These are phyloP conservation scores for Eucalyptus decipiens DNA, from an alignment of 345 rosid genomes.

Conservation along the genomic window DNA sequence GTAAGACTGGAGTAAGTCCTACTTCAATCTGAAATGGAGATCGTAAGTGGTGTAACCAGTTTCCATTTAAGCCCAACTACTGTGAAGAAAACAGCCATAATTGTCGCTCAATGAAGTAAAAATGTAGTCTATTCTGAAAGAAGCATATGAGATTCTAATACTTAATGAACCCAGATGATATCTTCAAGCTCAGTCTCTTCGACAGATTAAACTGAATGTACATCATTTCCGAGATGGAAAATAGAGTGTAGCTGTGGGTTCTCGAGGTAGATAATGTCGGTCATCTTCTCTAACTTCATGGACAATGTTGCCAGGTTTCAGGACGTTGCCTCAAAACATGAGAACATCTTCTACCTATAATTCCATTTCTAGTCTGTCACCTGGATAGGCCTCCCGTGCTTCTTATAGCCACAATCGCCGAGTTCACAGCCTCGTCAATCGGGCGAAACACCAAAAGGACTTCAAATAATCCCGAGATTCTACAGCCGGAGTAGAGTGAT, in stretches of 20 bases:
- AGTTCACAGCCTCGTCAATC: neutral
- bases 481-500: fast-evolving
- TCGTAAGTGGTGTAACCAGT: fast-evolving
- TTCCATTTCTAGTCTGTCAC: neutral
- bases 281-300: neutral
- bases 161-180: neutral
- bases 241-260: fast-evolving
- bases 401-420: neutral
- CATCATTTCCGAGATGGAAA: neutral
- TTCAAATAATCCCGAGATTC: neutral
- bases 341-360: neutral
- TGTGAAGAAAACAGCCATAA: neutral
- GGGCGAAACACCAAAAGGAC: neutral
- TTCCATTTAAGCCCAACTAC: neutral
- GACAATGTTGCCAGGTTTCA: neutral
- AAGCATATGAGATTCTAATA: neutral
- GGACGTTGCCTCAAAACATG: neutral
- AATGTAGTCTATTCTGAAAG: neutral
- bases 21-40: neutral
- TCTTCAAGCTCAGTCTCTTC: fast-evolving
- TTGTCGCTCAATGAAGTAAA: neutral
- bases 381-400: neutral
- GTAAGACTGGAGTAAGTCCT: neutral
- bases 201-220: neutral
- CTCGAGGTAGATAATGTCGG: neutral